phyloP scores from a whole-genome alignment of 495 filamentous ascomycete species.

The Penicillium soppii region DNA sequence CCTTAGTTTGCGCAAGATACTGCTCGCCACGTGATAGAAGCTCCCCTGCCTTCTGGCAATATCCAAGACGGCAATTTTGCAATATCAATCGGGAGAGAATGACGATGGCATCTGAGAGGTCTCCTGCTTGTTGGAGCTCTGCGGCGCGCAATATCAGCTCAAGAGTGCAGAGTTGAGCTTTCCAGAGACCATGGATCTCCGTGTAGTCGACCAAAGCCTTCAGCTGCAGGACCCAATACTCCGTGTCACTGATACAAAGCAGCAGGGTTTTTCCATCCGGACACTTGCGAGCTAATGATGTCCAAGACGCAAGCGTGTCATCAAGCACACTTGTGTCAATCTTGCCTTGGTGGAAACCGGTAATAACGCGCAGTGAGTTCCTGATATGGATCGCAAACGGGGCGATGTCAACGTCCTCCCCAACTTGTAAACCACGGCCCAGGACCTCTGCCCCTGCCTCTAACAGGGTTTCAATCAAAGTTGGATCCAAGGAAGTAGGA shows the following conservation, averaged over 20 bases:
- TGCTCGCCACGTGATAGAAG: slow-evolving; percentile 58
- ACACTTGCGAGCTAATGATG: slow-evolving; percentile 36
- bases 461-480: slow-evolving; percentile 28
- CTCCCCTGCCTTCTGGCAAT: slow-evolving; percentile 69
- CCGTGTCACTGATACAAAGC: slow-evolving; percentile 59
- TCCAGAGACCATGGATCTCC: slow-evolving; percentile 67
- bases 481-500: slow-evolving; percentile 29
- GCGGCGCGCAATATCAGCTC: slow-evolving; percentile 54
- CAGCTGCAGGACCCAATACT: slow-evolving; percentile 60
- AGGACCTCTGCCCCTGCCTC: slow-evolving; percentile 37
- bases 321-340: slow-evolving; percentile 50
- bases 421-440: slow-evolving; percentile 29
- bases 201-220: slow-evolving; percentile 73
- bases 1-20: slow-evolving; percentile 37
- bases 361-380: slow-evolving; percentile 52
- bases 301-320: slow-evolving; percentile 38
- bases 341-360: slow-evolving; percentile 53
- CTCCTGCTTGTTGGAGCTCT: slow-evolving; percentile 47
- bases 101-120: slow-evolving; percentile 55
- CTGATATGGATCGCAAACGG: slow-evolving; percentile 56
- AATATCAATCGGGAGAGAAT: slow-evolving; percentile 60
- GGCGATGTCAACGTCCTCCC: slow-evolving; percentile 54
- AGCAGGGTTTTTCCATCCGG: slow-evolving; percentile 50
- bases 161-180: slow-evolving; percentile 46
- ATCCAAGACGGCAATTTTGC: slow-evolving; percentile 76